Evolutionary conservation across 106 monocot species (phyloP), one percentile per base, ranked within the genome.

Genomic region (Dendrobium chrysotoxum): DNA sequence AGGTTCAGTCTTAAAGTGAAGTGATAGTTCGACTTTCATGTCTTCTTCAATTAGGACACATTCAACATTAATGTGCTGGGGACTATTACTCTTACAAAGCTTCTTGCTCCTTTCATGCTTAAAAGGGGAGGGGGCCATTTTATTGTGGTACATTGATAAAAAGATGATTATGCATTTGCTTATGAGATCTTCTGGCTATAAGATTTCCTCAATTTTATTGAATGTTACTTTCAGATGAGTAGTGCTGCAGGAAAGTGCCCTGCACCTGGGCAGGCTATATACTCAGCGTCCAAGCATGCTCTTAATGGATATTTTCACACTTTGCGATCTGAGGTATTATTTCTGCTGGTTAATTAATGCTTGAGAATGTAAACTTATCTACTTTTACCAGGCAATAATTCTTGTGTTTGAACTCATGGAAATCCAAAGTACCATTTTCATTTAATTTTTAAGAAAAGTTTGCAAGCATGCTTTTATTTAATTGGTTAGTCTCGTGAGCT

Each of bases 171-270:
- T 40, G 28, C 12, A 35, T 40, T 40, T 1, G 40, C 15, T 76
- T 76, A 17, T 68, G 20, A 78, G 35, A n/a, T 41, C 1, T 11
- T 75, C 16, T 53, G 16, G 8, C 38, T 40, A 9, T 5, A 67
- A 40, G 7, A 9, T 54, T 72, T 38, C 58, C 15, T 53, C 50
- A 11, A 16, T 75, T 84, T 83, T 8, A 75, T 71, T 77, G 81
- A 55, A 79, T 80, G 38, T 16, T 72, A 58, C 57, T 79, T 72
- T 20, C 79, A 91, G 88, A 85, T 88, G 88, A 95, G 99, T 76
- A 99, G 99, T 91, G 93, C 95, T 80, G 99, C 99, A 58, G 99
- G 99, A 40, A 99, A 99, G 80, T 81, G 66, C 75, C 99, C 99
- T 71, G 82, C 99, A 64, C 99, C 99, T 8, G 95, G 99, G 77